Evolutionary conservation across 176 grass and related monocot species (phyloP).

Genomic region (Saccharum officinarum): DNA sequence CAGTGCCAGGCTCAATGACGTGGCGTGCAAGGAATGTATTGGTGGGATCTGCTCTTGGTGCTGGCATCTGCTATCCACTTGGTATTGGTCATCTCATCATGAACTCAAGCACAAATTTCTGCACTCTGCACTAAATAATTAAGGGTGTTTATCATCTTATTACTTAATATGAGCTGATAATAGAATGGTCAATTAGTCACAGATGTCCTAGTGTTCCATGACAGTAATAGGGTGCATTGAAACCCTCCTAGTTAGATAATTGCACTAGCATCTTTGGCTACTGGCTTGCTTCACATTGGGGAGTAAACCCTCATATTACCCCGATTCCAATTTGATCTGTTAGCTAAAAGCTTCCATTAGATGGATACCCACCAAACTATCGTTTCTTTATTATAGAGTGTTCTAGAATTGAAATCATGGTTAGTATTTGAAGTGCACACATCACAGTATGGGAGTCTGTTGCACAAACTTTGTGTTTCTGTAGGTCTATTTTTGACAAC

Average conservation of each 20-base stretch:
- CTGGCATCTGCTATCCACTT: conserved; percentile 88
- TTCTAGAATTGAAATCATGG: background rate
- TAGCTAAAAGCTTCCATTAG: background rate
- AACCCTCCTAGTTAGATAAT: conserved; percentile 10
- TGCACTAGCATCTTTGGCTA: background rate
- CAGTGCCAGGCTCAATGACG: conserved; percentile 80
- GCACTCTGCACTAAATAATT: background rate
- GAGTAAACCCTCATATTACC: background rate
- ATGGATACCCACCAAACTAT: background rate
- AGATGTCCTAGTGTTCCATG: background rate
- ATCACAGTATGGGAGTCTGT: background rate
- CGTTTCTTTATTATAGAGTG: background rate
- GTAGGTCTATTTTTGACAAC: background rate
- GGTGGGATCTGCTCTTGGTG: conserved; percentile 77
- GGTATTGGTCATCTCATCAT: conserved; percentile 50
- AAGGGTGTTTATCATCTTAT: background rate
- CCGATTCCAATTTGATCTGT: background rate
- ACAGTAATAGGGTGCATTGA: background rate
- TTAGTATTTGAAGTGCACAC: conserved; percentile 11
- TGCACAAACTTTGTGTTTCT: background rate
- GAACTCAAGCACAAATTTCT: background rate
- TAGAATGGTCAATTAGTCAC: background rate
- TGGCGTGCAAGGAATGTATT: conserved; percentile 91
- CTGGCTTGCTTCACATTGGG: background rate
- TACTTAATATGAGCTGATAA: background rate